Evolutionary conservation across 2,329 filamentous ascomycete genomes (phyloP), one percentile per base, ranked within the genome.

Genomic region (Ceratocystis alfenasii): DNA sequence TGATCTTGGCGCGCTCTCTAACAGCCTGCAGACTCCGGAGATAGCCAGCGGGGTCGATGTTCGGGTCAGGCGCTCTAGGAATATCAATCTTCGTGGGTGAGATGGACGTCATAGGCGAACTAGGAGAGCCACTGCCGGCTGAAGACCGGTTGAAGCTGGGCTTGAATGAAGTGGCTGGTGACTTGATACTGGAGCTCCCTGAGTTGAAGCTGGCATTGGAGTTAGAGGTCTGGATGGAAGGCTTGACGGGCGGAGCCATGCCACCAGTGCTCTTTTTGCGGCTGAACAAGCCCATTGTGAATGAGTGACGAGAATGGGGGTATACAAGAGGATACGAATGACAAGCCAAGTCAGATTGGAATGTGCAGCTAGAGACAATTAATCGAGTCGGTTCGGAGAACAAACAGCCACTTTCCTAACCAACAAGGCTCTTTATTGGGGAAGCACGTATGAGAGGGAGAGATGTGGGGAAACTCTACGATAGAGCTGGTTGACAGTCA

Each of bases 21-120:
- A 99, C 90, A 33, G 94, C 86, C 72, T 90, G 86, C 72, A 97
- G 84, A 77, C 91, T 96, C 73, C 89, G 86, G 72, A 99, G 83
- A 76, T 97, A 97, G 68, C 87, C 92, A 28, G 88, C 90, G 22
- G 93, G 92, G 74, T 97, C 90, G 70, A 93, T 80, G 69, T 87
- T 82, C 72, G 93, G 92, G 76, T 97, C 92, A 33, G 93, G 92
- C 17, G 91, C 86, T 72, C 85, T 87, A 62, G 93, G 89, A 61
- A 97, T 83, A 69, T 90, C 84, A 72, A 95, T 81, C 75, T 91
- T 89, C 70, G 92, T 82, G 69, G 76, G 79, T 67, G 74, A 79
- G 73, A 83, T 81, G 59, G 81, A 79, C 10, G 80, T 78, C 68
- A 79, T 69, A n/a, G 81, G 79, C 2, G 78, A 81, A 41, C 72